Conservation (phyloP, 768 basidiomycete genomes). For the Leccinum variicolor region DNA sequence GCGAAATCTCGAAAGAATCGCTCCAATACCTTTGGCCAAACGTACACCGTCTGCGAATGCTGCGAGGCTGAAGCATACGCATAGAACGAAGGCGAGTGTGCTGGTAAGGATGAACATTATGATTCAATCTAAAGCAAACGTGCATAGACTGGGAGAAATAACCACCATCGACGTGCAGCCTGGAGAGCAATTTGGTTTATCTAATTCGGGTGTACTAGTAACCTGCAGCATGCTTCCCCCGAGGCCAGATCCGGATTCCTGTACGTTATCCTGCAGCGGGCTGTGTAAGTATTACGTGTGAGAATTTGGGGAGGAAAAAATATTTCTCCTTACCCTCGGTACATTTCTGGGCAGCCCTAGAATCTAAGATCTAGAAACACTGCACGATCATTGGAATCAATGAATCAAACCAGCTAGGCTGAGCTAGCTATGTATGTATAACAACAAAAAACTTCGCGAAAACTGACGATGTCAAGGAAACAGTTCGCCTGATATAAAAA, state of each 20-base stretch:
- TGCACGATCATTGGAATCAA: no score
- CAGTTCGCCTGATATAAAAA: no score
- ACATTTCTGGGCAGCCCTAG: no score
- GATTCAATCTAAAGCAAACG: not conserved
- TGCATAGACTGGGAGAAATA: not conserved
- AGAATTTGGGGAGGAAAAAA: not conserved
- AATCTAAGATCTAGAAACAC: not conserved
- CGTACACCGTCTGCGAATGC: constrained; percentile 2
- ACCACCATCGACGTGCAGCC: not conserved
- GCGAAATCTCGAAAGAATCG: not conserved
- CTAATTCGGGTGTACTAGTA: not conserved
- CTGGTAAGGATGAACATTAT: not conserved
- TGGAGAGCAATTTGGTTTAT: not conserved
- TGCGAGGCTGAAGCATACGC: not conserved
- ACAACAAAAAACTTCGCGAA: no score
- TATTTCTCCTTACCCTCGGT: not conserved
- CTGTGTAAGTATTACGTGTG: not conserved
- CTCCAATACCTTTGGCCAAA: constrained; percentile 1
- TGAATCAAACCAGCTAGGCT: no score
- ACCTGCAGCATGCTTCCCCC: not conserved
- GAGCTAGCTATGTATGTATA: no score
- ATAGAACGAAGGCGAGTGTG: not conserved
- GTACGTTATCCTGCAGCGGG: not conserved
- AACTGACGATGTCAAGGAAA: no score
- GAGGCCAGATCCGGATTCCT: not conserved